Evolutionary conservation across 768 basidiomycete species (phyloP).

Genomic region (Serendipita indica): DNA sequence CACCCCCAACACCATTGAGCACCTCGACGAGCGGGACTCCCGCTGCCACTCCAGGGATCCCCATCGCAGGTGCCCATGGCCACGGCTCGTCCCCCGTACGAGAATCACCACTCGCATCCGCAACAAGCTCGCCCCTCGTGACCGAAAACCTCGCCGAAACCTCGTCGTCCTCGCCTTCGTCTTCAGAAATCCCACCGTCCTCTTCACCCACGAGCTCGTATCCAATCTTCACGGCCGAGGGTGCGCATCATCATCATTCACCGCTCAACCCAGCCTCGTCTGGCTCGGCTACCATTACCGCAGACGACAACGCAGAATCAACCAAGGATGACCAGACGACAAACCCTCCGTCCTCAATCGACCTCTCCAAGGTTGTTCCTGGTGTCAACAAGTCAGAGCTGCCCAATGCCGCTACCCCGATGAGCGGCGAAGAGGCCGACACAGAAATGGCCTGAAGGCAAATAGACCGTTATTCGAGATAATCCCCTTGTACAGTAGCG

Average conservation of each 20-base stretch:
- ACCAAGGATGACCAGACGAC: neutral
- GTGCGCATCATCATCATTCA: neutral
- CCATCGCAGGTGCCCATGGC: neutral
- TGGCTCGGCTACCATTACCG: neutral
- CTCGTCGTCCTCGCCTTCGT: neutral
- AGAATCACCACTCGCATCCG: neutral
- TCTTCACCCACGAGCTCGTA: constrained; percentile 1
- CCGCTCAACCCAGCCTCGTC: constrained; percentile 2
- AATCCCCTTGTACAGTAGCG: neutral
- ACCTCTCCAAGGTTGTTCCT: neutral
- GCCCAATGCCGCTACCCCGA: neutral
- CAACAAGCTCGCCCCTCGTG: neutral
- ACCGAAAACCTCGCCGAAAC: neutral
- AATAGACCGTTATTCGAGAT: no score
- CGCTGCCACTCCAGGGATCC: neutral
- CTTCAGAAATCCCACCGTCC: neutral
- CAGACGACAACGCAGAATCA: neutral
- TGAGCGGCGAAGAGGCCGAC: constrained; percentile 8
- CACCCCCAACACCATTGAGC: constrained; percentile 30
- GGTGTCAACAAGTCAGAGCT: constrained; percentile 2
- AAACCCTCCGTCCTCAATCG: neutral
- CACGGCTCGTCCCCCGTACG: neutral
- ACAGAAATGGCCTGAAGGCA: neutral
- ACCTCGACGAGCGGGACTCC: neutral
- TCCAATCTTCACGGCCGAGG: neutral